phyloP scores from a whole-genome alignment of 768 basidiomycete species.

The Piloderma croceum region DNA sequence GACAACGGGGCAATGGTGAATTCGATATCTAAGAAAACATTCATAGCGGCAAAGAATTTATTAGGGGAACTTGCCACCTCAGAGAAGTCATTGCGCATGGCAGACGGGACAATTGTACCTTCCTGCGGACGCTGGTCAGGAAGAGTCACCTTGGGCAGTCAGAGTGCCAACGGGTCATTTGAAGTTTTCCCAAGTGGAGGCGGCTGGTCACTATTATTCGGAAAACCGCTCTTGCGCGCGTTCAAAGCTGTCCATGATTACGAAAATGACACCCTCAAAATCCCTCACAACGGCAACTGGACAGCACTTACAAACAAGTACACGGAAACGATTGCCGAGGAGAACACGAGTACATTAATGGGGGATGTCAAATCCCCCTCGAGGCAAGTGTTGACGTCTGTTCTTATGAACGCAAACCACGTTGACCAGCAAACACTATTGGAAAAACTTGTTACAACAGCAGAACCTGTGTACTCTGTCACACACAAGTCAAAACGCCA shows the following conservation, averaged over 20 bases:
- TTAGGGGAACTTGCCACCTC: background rate
- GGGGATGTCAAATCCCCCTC: too few species aligned
- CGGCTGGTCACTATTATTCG: constrained; percentile 3
- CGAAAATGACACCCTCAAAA: constrained; percentile 3
- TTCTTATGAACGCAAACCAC: too few species aligned
- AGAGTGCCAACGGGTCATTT: background rate
- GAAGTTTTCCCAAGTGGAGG: constrained; percentile 5
- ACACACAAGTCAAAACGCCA: too few species aligned
- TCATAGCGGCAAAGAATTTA: constrained; percentile 1
- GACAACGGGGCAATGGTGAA: constrained; percentile 17
- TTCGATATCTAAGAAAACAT: constrained; percentile 7
- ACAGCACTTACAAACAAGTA: too few species aligned
- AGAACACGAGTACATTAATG: too few species aligned
- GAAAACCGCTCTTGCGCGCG: constrained; percentile 11
- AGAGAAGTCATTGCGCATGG: background rate
- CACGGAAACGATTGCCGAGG: too few species aligned
- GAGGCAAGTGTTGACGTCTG: too few species aligned
- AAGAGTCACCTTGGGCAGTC: background rate
- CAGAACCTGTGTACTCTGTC: too few species aligned
- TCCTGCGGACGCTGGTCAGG: background rate
- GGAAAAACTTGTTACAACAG: too few species aligned
- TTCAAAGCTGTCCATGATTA: constrained; percentile 15
- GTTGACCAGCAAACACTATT: too few species aligned
- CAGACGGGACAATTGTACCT: background rate
- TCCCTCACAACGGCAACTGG: constrained; percentile 3